Conservation (phyloP, 2,329 filamentous ascomycete species). For the Hirsutella thompsonii region DNA sequence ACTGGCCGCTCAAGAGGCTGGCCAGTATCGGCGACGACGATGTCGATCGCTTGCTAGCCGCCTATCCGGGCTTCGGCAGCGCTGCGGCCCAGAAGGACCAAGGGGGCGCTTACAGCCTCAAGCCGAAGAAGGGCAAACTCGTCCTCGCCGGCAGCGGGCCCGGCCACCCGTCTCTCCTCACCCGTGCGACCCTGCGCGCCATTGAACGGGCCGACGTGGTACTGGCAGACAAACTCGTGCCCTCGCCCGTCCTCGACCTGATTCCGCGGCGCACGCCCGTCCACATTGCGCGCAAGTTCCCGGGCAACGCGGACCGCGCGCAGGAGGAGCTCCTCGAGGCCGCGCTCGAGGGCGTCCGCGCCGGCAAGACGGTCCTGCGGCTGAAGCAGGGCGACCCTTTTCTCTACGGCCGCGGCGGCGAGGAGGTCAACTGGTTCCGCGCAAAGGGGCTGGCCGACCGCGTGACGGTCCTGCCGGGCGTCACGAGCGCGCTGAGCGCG, state of each 20-base stretch:
- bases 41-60: constrained; percentile 60
- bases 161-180: constrained; percentile 84
- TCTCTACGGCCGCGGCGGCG: constrained; percentile 86
- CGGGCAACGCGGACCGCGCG: constrained; percentile 86
- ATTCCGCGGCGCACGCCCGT: constrained; percentile 83
- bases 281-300: constrained; percentile 92
- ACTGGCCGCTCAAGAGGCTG: constrained; percentile 82
- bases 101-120: constrained; percentile 4
- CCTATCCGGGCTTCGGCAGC: constrained; percentile 39
- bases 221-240: constrained; percentile 76
- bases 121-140: constrained; percentile 47
- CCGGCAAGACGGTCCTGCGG: constrained; percentile 69
- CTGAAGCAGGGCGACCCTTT: constrained; percentile 97
- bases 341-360: constrained; percentile 52
- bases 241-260: constrained; percentile 72
- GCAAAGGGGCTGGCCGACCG: constrained; percentile 51
- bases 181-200: constrained; percentile 65
- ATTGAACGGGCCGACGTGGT: constrained; percentile 66
- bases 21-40: constrained; percentile 70
- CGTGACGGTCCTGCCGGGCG: constrained; percentile 67
- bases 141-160: constrained; percentile 87
- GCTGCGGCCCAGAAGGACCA: constrained; percentile 8
- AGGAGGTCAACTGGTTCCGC: constrained; percentile 80
- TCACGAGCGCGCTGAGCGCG: constrained; percentile 78
- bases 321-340: constrained; percentile 79